Conservation (phyloP, 805 yeast genomes). For the Yarrowia phangngaensis region DNA sequence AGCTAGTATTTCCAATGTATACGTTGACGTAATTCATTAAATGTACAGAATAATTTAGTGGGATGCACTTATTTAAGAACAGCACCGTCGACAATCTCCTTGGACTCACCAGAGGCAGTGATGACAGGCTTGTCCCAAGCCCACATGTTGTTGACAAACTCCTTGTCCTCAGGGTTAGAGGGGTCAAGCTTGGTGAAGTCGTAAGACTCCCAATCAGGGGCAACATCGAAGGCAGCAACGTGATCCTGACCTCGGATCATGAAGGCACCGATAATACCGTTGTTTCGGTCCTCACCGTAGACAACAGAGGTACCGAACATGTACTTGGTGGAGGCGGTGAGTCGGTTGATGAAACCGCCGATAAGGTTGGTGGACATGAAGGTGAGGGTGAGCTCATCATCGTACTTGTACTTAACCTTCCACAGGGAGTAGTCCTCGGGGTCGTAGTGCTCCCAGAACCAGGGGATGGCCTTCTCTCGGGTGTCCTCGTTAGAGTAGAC, state of each 20-base stretch:
- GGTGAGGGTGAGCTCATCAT: slow-evolving; percentile 93
- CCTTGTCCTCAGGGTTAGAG: slow-evolving; percentile 69
- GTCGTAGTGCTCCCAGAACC: slow-evolving; percentile 96
- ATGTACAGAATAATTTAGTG: slow-evolving; percentile 22
- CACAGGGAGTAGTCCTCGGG: slow-evolving; percentile 91
- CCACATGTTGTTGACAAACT: slow-evolving; percentile 83
- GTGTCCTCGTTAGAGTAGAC: slow-evolving; percentile 95
- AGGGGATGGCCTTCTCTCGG: slow-evolving; percentile 88
- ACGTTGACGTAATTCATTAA: not conserved
- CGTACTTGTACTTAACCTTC: slow-evolving; percentile 95
- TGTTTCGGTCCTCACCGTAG: slow-evolving; percentile 97
- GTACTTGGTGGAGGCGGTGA: slow-evolving; percentile 86
- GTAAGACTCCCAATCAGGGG: slow-evolving; percentile 99
- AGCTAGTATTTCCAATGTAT: not conserved
- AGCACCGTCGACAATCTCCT: slow-evolving; percentile 95
- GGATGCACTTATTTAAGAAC: slow-evolving; percentile 71
- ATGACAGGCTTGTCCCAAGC: slow-evolving; percentile 96
- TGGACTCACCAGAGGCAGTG: slow-evolving; percentile 65
- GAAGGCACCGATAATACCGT: slow-evolving; percentile 95
- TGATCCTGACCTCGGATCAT: slow-evolving; percentile 91
- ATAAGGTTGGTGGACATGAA: slow-evolving; percentile 98
- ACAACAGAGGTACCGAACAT: slow-evolving; percentile 91
- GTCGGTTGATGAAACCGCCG: slow-evolving; percentile 97
- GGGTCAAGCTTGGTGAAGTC: slow-evolving; percentile 77
- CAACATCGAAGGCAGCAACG: slow-evolving; percentile 92